Percentiles rank a stretch among this genome's conserved stretches.
Evolutionary conservation across 345 rosid genomes (phyloP).

Genomic region (Salix caprea): DNA sequence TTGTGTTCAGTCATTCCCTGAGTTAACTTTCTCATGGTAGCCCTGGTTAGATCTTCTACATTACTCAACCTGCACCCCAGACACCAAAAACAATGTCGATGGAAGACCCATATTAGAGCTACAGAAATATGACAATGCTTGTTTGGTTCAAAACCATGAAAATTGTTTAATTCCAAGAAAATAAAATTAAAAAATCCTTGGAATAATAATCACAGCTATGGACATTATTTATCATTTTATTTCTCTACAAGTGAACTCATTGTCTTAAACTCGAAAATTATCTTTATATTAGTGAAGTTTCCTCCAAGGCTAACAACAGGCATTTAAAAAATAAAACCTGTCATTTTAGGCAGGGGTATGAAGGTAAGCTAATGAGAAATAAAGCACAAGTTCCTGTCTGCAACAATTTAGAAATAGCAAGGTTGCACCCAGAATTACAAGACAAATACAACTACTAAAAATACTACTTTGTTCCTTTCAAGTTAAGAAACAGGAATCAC

Average conservation of each 20-base stretch:
- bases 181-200: background rate
- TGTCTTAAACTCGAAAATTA: background rate
- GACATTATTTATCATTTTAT: background rate
- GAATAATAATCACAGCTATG: background rate
- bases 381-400: background rate
- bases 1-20: conserved; percentile 88
- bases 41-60: conserved; percentile 88
- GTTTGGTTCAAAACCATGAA: background rate
- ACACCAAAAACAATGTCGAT: background rate
- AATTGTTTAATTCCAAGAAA: background rate
- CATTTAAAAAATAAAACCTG: background rate
- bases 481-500: background rate
- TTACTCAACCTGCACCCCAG: conserved; percentile 53
- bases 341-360: background rate
- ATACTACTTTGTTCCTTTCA: background rate
- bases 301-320: background rate
- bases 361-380: background rate
- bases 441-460: background rate
- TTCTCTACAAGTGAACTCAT: background rate
- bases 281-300: background rate
- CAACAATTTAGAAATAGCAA: background rate
- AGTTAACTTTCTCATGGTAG: conserved; percentile 85
- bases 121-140: background rate
- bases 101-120: background rate
- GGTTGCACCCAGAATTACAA: background rate